Evolutionary conservation across 23 red algal species (phyloP), one percentile per base, ranked within the genome.

Genomic region (Agarophyton chilense): DNA sequence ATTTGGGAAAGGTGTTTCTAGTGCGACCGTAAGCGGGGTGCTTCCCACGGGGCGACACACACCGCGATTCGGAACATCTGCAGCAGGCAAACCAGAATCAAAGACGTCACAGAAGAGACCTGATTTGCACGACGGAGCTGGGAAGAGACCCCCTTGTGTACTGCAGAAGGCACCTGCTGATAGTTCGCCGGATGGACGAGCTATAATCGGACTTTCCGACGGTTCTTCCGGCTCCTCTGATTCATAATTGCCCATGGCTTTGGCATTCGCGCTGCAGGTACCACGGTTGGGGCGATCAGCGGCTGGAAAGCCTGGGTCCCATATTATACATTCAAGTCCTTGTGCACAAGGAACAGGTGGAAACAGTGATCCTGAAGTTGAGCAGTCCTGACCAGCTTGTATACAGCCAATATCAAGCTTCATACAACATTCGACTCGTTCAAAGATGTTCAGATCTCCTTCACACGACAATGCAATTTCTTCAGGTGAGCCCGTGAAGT

Each of bases 341-440:
- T 12, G 47, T 10, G 83, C 83, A 65, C 83, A 88, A 0, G 83
- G 83, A 22, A 72, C 9, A 16, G 83, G 83, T 1, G 80, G 80
- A 24, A 54, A 64, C 35, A 88, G 45, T 60, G 85, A 89, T 10
- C 85, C 85, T 7, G 53, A 18, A 4, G 85, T 89, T 29, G 68
- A 77, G 72, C 85, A 89, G 14, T 46, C 17, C 25, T 78, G 46
- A 35, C 85, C 85, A 6, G 54, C 25, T 77, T 63, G 55, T 11
- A 89, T 4, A 44, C 85, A 89, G 50, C 70, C 85, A 60, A 89
- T 63, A 14, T 71, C 85, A 49, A 77, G 42, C 29, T 89, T 31
- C n/a, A 17, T 54, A 57, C 85, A 89, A 50, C 85, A 89, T 29
- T 74, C 21, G 24, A 74, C 36, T 46, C 16, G 32, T 4, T 74